Evolutionary conservation across 2,329 filamentous ascomycete species (phyloP).

Genomic region (Eutypa lata): DNA sequence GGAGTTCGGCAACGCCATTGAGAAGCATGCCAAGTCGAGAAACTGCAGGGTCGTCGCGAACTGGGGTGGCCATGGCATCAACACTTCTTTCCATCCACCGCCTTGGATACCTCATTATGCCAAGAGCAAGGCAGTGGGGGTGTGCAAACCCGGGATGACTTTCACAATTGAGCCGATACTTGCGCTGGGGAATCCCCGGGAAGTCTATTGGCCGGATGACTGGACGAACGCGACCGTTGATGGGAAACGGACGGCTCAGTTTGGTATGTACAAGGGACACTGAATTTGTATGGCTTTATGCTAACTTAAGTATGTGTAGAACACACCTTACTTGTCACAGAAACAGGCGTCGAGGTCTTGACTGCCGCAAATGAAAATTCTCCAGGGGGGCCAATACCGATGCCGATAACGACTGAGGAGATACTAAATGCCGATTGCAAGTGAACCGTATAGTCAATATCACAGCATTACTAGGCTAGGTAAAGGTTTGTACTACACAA

Average conservation of each 20-base stretch:
- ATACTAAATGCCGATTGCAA: no score
- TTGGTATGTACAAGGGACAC: slow-evolving; percentile 54
- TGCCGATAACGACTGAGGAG: no score
- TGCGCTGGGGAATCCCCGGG: slow-evolving; percentile 78
- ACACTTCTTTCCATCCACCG: slow-evolving; percentile 84
- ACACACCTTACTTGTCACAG: slow-evolving; percentile 79
- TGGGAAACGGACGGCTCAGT: slow-evolving; percentile 84
- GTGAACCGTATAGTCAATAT: no score
- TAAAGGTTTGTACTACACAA: no score
- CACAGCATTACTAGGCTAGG: no score
- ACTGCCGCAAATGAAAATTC: slow-evolving; percentile 68
- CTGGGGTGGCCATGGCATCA: slow-evolving; percentile 93
- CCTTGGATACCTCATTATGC: slow-evolving; percentile 94
- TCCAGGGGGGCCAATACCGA: slow-evolving; percentile 67
- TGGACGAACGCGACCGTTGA: slow-evolving; percentile 93
- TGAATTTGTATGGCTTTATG: background rate
- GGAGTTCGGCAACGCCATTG: slow-evolving; percentile 87
- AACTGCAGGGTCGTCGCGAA: slow-evolving; percentile 86
- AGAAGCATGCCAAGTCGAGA: slow-evolving; percentile 81
- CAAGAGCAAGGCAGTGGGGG: slow-evolving; percentile 92
- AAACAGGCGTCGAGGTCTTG: slow-evolving; percentile 75
- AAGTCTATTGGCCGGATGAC: slow-evolving; percentile 95
- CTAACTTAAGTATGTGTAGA: slow-evolving; percentile 41
- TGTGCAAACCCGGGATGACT: slow-evolving; percentile 90
- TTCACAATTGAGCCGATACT: slow-evolving; percentile 99